Conservation (phyloP, 2,329 filamentous ascomycete species). For the Periglandula ipomoeae region DNA sequence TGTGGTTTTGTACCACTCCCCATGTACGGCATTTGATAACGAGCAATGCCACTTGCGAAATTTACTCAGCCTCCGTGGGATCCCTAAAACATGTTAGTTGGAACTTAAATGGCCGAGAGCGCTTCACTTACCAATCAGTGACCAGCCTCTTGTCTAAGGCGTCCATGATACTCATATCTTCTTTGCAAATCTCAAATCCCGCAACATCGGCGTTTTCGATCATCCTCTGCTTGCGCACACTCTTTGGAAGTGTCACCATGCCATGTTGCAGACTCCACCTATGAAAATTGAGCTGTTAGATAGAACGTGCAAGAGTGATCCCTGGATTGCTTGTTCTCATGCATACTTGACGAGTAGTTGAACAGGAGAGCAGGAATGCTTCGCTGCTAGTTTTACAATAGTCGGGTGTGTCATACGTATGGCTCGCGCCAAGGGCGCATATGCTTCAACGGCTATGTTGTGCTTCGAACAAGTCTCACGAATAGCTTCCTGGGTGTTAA, state of each 20-base stretch:
- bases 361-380: constrained; percentile 61
- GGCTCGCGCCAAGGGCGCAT: constrained; percentile 66
- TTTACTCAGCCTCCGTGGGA: constrained; percentile 6
- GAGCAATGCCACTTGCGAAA: neutral
- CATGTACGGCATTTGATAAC: neutral
- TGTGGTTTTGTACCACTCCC: no score
- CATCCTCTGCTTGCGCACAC: constrained; percentile 51
- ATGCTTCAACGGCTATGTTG: constrained; percentile 65
- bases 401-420: constrained; percentile 59
- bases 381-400: constrained; percentile 52
- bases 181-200: constrained; percentile 49
- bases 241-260: constrained; percentile 67
- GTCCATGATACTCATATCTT: constrained; percentile 56
- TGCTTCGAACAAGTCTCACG: constrained; percentile 56
- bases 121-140: constrained; percentile 46
- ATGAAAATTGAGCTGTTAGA: neutral
- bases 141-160: constrained; percentile 62
- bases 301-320: no score
- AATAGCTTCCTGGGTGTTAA: constrained; percentile 65
- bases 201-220: constrained; percentile 55
- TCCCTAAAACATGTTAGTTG: constrained; percentile 10
- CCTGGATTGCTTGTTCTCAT: no score
- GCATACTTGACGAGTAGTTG: constrained; percentile 58
- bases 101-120: neutral
- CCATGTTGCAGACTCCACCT: constrained; percentile 71